A percentile compares a stretch with the other conserved stretches of the same genome.
Evolutionary conservation across 2,329 filamentous ascomycete genomes (phyloP).

Genomic region (Simplicillium sp.): DNA sequence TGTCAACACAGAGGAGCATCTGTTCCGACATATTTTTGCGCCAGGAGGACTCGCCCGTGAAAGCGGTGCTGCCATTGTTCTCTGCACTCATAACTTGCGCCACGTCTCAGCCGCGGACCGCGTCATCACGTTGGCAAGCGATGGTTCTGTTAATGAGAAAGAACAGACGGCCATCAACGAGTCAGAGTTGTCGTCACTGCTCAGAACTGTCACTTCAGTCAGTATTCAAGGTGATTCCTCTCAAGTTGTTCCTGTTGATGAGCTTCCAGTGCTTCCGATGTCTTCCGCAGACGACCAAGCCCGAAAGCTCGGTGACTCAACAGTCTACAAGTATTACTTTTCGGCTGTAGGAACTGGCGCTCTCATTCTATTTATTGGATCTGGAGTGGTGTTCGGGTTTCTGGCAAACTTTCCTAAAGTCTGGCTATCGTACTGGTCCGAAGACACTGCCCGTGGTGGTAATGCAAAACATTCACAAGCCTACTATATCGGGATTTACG

Average conservation of each 20-base stretch:
- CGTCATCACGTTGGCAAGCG: not conserved
- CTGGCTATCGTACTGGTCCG: conserved; percentile 23
- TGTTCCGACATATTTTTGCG: conserved; percentile 22
- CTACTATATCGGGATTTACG: conserved; percentile 12
- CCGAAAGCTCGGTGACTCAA: conserved; percentile 9
- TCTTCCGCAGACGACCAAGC: conserved; percentile 6
- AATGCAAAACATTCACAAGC: conserved; percentile 4
- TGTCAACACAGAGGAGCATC: conserved; percentile 23
- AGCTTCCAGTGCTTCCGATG: not conserved
- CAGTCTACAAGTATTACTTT: conserved; percentile 15
- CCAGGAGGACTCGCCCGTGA: conserved; percentile 13
- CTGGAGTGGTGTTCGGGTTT: conserved; percentile 7
- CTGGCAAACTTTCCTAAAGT: conserved; percentile 13
- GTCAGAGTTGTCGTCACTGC: not conserved
- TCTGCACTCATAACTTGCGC: not conserved
- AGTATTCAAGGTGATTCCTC: not conserved
- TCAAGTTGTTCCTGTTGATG: not conserved
- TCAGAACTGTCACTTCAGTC: not conserved
- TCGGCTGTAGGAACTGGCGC: conserved; percentile 5
- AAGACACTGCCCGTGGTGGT: conserved; percentile 7
- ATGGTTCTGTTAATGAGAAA: not conserved
- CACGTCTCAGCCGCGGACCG: not conserved
- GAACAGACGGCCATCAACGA: not conserved
- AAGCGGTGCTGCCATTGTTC: conserved; percentile 3
- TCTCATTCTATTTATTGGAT: conserved; percentile 2